phyloP scores from a whole-genome alignment of 352 stramenopile genomes.

The Globisporangium viniferum region DNA sequence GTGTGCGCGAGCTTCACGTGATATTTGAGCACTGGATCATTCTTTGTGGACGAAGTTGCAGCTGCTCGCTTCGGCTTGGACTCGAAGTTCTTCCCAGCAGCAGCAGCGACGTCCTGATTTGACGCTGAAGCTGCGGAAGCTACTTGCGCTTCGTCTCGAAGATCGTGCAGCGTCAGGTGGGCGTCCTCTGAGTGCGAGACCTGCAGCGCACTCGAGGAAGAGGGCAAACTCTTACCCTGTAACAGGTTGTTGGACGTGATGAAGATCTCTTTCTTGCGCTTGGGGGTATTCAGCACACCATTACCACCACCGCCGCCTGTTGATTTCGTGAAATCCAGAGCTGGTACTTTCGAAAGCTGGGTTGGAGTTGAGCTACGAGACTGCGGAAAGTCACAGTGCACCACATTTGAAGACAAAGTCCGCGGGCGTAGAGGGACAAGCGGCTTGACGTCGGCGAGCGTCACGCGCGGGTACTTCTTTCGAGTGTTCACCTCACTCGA shows the following conservation, averaged over 20 bases:
- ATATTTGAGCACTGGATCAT: conserved; percentile 41
- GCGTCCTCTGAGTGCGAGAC: conserved; percentile 8
- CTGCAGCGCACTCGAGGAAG: conserved; percentile 11
- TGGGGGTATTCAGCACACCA: conserved; percentile 4
- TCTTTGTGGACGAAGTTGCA: not conserved
- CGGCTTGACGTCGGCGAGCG: conserved; percentile 42
- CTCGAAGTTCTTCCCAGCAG: not conserved
- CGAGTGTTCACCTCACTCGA: not conserved
- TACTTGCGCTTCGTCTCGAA: conserved; percentile 12
- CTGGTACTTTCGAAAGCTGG: not conserved
- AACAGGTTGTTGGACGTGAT: conserved; percentile 17
- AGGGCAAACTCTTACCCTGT: not conserved
- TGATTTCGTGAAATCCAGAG: not conserved
- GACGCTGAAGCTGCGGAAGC: not conserved
- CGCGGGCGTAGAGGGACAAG: conserved; percentile 25
- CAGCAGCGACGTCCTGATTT: conserved; percentile 3
- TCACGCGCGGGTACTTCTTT: conserved; percentile 50
- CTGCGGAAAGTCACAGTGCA: conserved; percentile 40
- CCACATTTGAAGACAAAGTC: conserved; percentile 10
- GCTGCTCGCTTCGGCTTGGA: conserved; percentile 13
- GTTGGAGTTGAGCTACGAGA: not conserved
- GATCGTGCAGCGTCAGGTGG: conserved; percentile 23
- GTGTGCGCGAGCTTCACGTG: conserved; percentile 65
- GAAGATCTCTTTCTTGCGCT: conserved; percentile 21
- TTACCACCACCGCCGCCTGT: not conserved